These are phyloP conservation scores for Tanacetum coccineum DNA, from an alignment of 129 eudicot species.

Conservation along the genomic window DNA sequence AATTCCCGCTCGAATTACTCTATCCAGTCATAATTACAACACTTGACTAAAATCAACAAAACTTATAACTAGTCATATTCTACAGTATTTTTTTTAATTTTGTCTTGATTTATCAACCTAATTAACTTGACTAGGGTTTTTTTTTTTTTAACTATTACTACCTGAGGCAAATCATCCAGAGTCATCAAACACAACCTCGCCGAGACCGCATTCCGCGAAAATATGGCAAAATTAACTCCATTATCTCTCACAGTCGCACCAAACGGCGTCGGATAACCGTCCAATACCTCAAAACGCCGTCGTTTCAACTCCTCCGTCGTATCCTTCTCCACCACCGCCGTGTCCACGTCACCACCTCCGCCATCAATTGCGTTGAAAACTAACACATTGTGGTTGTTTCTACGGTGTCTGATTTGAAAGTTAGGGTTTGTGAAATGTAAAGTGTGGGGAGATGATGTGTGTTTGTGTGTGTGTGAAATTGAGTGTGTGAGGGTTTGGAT, in stretches of 20 bases:
- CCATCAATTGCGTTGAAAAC: slow-evolving; percentile 21
- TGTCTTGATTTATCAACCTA: no score
- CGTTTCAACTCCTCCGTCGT: slow-evolving; percentile 9
- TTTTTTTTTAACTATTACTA: no score
- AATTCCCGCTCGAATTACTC: no score
- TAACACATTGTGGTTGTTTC: slow-evolving; percentile 6
- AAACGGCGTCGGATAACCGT: slow-evolving; percentile 74
- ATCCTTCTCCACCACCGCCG: not conserved
- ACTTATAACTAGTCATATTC: no score
- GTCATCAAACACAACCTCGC: slow-evolving; percentile 75
- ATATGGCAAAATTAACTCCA: slow-evolving; percentile 82
- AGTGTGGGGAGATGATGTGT: slow-evolving; percentile 8
- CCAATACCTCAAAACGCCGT: not conserved
- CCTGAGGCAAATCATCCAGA: not conserved
- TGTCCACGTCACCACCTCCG: no score
- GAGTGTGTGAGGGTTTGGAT: no score
- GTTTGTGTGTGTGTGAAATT: no score
- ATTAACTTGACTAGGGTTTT: no score
- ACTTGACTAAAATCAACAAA: no score
- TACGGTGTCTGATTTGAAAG: slow-evolving; percentile 10
- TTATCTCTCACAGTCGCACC: slow-evolving; percentile 71
- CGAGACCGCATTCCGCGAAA: slow-evolving; percentile 63
- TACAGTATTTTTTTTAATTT: no score
- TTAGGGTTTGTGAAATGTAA: slow-evolving; percentile 24
- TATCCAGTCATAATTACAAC: no score